Evolutionary conservation across 805 yeast species (phyloP).

Genomic region (Metschnikowia cerradonensis): DNA sequence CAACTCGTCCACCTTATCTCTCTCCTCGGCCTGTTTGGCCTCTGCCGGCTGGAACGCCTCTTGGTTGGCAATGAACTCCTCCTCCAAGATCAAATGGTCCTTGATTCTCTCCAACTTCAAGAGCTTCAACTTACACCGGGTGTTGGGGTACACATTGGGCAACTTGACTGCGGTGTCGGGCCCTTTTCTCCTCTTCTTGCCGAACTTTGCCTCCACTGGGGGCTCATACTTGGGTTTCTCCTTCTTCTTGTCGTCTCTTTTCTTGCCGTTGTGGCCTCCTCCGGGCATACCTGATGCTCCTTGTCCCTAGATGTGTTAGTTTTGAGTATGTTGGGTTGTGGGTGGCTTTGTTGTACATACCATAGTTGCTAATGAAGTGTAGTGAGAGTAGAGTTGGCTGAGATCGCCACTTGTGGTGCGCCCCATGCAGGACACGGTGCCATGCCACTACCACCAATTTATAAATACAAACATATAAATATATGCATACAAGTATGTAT

Average conservation of each 20-base stretch:
- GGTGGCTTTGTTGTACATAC: conserved; percentile 5
- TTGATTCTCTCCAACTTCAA: conserved; percentile 93
- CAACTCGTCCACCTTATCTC: conserved; percentile 90
- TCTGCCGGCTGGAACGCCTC: conserved; percentile 95
- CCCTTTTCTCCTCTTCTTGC: conserved; percentile 90
- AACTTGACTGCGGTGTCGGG: conserved; percentile 81
- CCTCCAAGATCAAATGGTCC: conserved; percentile 91
- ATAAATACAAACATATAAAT: no score
- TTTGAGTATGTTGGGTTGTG: background rate
- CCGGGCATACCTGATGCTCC: conserved; percentile 54
- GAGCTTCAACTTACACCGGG: conserved; percentile 87
- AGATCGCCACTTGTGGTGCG: conserved; percentile 16
- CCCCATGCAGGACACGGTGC: background rate
- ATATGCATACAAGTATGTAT: no score
- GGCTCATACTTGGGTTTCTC: conserved; percentile 98
- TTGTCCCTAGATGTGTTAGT: conserved; percentile 43
- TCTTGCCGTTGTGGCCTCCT: conserved; percentile 40
- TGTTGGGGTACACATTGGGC: conserved; percentile 86
- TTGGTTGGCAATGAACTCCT: conserved; percentile 91
- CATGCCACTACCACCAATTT: background rate
- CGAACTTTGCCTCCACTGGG: conserved; percentile 91
- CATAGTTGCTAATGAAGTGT: conserved; percentile 8
- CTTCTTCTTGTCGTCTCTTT: conserved; percentile 60
- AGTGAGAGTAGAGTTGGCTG: conserved; percentile 4
- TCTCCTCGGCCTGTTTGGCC: conserved; percentile 93